These are phyloP conservation scores for Saturnispora besseyi DNA, from an alignment of 805 yeast species.

Conservation along the genomic window DNA sequence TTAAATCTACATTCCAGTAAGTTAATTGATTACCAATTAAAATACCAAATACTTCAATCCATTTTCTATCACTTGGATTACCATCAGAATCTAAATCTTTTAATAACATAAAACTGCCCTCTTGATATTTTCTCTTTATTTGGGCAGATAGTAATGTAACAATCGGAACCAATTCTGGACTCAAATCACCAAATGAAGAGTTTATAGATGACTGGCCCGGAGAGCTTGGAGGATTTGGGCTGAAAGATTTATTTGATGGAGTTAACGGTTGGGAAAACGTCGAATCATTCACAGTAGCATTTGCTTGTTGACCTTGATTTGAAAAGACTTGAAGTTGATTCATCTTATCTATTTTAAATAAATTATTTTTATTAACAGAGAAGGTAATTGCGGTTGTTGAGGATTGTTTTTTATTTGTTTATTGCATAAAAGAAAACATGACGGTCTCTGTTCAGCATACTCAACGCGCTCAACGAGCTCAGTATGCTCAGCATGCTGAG, in stretches of 20 bases:
- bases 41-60: conserved; percentile 92
- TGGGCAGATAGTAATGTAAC: conserved; percentile 69
- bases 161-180: conserved; percentile 52
- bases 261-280: background rate
- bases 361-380: background rate
- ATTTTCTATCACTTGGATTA: conserved; percentile 67
- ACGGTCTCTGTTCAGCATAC: too few species aligned
- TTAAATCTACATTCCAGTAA: conserved; percentile 74
- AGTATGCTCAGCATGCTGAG: background rate
- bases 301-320: background rate
- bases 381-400: background rate
- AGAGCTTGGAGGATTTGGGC: background rate
- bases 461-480: background rate
- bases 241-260: background rate
- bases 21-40: conserved; percentile 87
- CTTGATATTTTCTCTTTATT: conserved; percentile 63
- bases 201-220: background rate
- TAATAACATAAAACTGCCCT: conserved; percentile 66
- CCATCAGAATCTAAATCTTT: conserved; percentile 80
- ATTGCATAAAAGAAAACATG: background rate
- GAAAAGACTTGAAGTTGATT: conserved; percentile 5
- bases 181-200: conserved; percentile 12
- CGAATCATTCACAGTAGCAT: background rate
- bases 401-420: background rate
- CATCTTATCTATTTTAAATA: background rate